Conservation (phyloP, 306 rosid genomes). For the Parietaria judaica region DNA sequence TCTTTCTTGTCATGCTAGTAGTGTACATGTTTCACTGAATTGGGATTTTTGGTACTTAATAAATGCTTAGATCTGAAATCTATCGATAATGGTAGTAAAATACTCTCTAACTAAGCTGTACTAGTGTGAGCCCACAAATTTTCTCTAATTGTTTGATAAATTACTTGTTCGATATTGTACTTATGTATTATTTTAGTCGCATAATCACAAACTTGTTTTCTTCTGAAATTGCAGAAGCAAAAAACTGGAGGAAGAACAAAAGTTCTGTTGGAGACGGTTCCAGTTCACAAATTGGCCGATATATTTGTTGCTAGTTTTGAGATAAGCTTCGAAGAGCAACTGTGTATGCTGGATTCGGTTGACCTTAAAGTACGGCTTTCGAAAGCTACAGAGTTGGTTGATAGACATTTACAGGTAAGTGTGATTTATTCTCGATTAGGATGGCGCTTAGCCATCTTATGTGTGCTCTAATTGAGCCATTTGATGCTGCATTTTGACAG, state of each 20-base stretch:
- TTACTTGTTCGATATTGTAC: not conserved
- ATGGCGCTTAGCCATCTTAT: conserved; percentile 5
- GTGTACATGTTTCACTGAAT: no score
- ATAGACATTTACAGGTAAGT: conserved; percentile 90
- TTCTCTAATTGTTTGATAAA: not conserved
- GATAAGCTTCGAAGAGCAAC: conserved; percentile 95
- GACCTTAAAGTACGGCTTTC: conserved; percentile 91
- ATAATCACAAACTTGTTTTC: conserved; percentile 13
- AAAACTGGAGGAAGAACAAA: conserved; percentile 94
- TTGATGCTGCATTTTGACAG: conserved; percentile 41
- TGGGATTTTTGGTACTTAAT: no score
- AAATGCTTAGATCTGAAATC: no score
- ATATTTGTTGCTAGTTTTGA: conserved; percentile 99
- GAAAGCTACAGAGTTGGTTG: conserved; percentile 93
- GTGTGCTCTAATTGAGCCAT: conserved; percentile 16
- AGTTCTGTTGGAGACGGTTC: conserved; percentile 93
- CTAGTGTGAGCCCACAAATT: no score
- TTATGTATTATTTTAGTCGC: not conserved
- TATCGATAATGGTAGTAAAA: no score
- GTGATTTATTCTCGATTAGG: conserved; percentile 6
- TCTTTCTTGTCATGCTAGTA: no score
- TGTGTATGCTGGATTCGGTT: conserved; percentile 87
- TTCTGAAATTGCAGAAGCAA: conserved; percentile 62
- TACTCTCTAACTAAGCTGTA: no score
- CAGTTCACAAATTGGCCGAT: conserved; percentile 95